Conservation (phyloP, 2,329 filamentous ascomycete genomes). For the Gremmenia infestans region DNA sequence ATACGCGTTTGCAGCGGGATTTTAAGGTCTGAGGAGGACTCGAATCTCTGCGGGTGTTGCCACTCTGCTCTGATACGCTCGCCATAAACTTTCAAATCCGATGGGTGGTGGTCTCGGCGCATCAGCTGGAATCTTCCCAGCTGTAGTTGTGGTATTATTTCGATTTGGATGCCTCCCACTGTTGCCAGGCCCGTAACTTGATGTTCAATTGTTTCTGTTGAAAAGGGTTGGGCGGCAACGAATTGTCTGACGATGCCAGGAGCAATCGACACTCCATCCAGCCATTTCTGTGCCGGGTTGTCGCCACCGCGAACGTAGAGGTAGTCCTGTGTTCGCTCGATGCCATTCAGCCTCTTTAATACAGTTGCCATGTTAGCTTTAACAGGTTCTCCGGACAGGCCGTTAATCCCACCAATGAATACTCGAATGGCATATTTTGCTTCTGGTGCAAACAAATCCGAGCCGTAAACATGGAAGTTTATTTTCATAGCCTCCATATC, state of each 20-base stretch:
- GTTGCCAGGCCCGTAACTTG: neutral
- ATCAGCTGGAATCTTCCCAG: neutral
- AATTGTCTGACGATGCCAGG: conserved; percentile 1
- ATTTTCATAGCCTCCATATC: neutral
- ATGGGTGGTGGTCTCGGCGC: neutral
- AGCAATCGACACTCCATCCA: neutral
- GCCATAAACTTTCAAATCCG: neutral
- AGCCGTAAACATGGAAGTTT: neutral
- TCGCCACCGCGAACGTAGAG: neutral
- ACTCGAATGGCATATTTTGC: neutral
- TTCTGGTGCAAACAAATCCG: neutral
- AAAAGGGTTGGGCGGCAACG: neutral
- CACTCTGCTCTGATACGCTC: neutral
- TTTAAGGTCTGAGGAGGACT: neutral
- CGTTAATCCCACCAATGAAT: neutral
- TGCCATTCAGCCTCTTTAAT: neutral
- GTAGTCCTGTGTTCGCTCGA: neutral
- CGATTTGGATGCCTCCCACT: neutral
- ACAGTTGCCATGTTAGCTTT: neutral
- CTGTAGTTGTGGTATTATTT: neutral
- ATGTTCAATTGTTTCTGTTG: neutral
- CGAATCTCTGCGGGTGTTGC: neutral
- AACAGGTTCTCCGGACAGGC: neutral
- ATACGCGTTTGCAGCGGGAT: neutral
- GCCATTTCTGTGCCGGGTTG: neutral